These are phyloP conservation scores for Fusarium sp. DNA, from an alignment of 2,329 filamentous ascomycete genomes.

Conservation along the genomic window DNA sequence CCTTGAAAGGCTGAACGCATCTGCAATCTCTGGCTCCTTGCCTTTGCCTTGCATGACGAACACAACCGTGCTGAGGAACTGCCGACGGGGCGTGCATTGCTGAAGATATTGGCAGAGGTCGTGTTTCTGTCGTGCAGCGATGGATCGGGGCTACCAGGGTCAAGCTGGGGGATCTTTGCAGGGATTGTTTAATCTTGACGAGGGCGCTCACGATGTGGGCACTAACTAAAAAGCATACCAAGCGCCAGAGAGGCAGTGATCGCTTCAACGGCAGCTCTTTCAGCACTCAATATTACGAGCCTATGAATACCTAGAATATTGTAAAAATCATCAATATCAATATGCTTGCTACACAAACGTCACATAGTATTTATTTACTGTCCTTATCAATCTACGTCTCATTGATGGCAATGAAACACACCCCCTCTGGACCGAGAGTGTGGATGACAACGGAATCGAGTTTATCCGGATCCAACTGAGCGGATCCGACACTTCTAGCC, in stretches of 20 bases:
- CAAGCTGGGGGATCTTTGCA: slow-evolving; percentile 38
- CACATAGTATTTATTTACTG: background rate
- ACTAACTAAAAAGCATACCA: background rate
- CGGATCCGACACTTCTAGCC: slow-evolving; percentile 9
- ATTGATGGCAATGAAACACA: background rate
- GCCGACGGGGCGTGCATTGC: background rate
- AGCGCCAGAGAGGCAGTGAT: background rate
- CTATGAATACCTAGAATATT: too few species aligned
- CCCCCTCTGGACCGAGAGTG: background rate
- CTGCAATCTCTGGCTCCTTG: background rate
- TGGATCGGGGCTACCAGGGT: slow-evolving; percentile 34
- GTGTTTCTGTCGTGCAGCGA: slow-evolving; percentile 27
- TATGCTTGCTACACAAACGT: background rate
- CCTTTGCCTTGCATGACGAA: background rate
- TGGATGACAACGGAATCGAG: slow-evolving; percentile 21
- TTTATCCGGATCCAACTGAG: slow-evolving; percentile 36
- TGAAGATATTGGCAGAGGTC: slow-evolving; percentile 1
- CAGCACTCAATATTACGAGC: background rate
- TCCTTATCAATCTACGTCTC: background rate
- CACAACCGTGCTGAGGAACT: background rate
- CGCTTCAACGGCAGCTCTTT: background rate
- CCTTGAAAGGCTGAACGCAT: slow-evolving; percentile 14
- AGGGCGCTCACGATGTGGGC: background rate
- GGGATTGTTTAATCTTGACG: slow-evolving; percentile 12
- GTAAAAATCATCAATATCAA: background rate